Base-by-base conservation (phyloP, 2,329 filamentous ascomycete genomes). In the Cladosporium sp. region DNA sequence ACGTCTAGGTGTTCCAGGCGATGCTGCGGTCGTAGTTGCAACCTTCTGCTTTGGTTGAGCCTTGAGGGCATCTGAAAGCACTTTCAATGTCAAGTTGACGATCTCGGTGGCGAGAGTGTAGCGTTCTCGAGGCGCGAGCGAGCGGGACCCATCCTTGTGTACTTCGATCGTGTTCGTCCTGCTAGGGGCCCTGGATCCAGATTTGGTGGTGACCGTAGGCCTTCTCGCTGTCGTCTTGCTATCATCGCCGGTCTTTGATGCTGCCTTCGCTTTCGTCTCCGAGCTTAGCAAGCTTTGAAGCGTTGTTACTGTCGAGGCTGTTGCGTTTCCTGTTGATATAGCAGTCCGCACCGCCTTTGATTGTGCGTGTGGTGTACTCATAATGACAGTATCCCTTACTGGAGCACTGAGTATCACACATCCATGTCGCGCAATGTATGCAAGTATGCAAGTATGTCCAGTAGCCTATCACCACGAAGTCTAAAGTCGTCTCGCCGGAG, bases 31-130 rank as follows among this genome's bases (percentile, higher is more conserved):
- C 18, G 53, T 62, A 69, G 56, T 62, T 70, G 56, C 77, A 64
- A 15, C 70, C 59, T 60, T 56, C 69, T 76, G 66, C 59, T 62
- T 43, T 8, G 55, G 53, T 19, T 27, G 22, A 2, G 72, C 67
- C 63, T 84, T 89, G 17, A 82, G 74, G 0, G 82, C 82, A 50
- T 87, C 83, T n/a, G 78, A 77, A 3, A 92, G 75, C 8, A 79
- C 76, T 61, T 87, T 89, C 34, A 91, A 73, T 1, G 83, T 77
- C 6, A 75, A 73, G 64, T 91, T 92, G 60, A 89, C 81, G 30
- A 89, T 75, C 54, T 89, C 80, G 0, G 86, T 89, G 11, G 87
- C 86, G 30, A 91, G 70, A 39, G 80, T 74, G 44, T 82, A 83
- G 65, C 78, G 82, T 52, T 89, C 85, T 58, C 78, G 80, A 4